Evolutionary conservation across 768 basidiomycete genomes (phyloP).

Genomic region (Rubroboletus pulcherrimus): DNA sequence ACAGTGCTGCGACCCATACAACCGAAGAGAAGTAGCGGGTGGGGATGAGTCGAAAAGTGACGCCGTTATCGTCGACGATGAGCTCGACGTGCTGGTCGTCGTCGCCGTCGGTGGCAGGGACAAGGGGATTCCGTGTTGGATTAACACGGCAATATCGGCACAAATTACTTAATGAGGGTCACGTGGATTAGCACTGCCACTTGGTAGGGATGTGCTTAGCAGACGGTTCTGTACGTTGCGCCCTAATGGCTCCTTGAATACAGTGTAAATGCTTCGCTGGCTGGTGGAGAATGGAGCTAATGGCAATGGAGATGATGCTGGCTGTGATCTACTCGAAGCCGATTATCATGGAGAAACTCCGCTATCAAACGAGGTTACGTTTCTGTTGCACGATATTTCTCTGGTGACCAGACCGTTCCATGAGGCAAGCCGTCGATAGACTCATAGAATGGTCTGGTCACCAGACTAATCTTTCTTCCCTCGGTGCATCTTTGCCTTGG

Average conservation of each 20-base stretch:
- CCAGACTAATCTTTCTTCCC: no score
- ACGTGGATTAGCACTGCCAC: constrained; percentile 24
- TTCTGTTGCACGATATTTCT: no score
- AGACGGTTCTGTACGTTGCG: no score
- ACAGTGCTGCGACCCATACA: constrained; percentile 17
- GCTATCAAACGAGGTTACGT: neutral
- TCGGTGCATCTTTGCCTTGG: neutral
- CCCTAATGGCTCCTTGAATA: no score
- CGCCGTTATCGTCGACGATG: constrained; percentile 31
- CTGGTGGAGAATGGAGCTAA: no score
- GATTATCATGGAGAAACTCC: no score
- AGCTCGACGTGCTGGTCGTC: constrained; percentile 25
- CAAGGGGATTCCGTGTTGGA: constrained; percentile 35
- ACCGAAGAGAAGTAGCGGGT: neutral
- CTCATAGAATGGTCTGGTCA: no score
- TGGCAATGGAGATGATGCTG: neutral
- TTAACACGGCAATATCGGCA: constrained; percentile 27
- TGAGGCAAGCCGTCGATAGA: no score
- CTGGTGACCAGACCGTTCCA: no score
- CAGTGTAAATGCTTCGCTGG: no score
- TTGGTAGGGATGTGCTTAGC: neutral
- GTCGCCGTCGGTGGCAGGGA: constrained; percentile 35
- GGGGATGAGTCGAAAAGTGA: neutral
- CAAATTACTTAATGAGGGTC: constrained; percentile 31
- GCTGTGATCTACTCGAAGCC: no score